Evolutionary conservation across 73 alveolate species (phyloP).

Genomic region (Stentor coeruleus): DNA sequence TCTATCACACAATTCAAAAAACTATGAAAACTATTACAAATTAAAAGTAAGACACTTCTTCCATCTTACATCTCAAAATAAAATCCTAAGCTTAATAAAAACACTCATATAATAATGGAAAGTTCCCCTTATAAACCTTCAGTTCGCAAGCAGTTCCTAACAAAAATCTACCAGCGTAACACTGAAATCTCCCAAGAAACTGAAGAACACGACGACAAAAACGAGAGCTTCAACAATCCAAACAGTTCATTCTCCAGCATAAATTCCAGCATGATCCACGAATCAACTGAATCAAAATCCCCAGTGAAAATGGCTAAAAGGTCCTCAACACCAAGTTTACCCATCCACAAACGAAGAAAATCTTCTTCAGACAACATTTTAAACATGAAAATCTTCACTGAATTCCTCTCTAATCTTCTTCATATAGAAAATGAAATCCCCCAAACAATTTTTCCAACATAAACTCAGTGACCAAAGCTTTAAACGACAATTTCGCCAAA

Average conservation of each 20-base stretch:
- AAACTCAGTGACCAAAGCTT: conserved; percentile 1
- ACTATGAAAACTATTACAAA: background rate
- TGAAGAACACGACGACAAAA: background rate
- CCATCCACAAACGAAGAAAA: background rate
- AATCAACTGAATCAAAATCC: background rate
- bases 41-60: background rate
- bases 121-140: background rate
- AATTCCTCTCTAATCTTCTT: too few relatives aligned
- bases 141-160: background rate
- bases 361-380: background rate
- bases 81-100: background rate
- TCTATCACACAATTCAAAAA: background rate
- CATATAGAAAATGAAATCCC: too few relatives aligned
- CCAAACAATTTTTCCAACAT: too few relatives aligned
- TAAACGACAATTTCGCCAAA: background rate
- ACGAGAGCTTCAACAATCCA: background rate
- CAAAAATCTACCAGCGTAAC: background rate
- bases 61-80: background rate
- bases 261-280: background rate
- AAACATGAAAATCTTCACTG: too few relatives aligned
- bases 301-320: too few relatives aligned
- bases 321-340: too few relatives aligned
- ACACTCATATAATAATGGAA: background rate
- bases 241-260: background rate
- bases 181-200: background rate